Conservation (phyloP, 2,329 filamentous ascomycete genomes). For the Phialophora verrucosa region DNA sequence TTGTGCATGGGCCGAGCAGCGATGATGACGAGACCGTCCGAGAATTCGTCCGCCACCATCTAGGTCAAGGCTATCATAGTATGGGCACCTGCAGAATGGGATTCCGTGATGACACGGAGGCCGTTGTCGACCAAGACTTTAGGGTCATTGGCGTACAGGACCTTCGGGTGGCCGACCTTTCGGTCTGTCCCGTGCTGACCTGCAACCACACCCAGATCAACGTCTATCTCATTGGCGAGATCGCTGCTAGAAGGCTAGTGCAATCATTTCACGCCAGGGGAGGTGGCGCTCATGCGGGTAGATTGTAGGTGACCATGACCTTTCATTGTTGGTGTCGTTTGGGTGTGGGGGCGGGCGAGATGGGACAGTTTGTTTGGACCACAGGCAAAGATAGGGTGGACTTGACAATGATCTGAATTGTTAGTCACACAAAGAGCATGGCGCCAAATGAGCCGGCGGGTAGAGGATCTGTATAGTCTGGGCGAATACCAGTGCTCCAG, state of each 20-base stretch:
- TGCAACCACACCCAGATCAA: conserved; percentile 60
- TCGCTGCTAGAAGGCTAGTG: conserved; percentile 58
- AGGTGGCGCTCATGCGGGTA: neutral
- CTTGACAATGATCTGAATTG: neutral
- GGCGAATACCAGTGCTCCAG: conserved; percentile 2
- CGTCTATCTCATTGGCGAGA: conserved; percentile 60
- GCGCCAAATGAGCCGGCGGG: neutral
- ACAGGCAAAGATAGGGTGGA: too few species aligned
- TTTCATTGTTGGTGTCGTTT: neutral
- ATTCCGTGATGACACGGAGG: conserved; percentile 47
- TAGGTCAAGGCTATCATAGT: conserved; percentile 61
- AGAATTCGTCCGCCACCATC: conserved; percentile 52
- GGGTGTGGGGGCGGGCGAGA: too few species aligned
- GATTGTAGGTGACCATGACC: neutral
- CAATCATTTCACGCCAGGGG: neutral
- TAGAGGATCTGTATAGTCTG: conserved; percentile 14
- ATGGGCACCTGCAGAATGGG: conserved; percentile 65
- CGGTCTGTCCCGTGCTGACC: conserved; percentile 48
- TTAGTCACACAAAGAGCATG: conserved; percentile 19
- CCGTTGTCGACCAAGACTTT: conserved; percentile 55
- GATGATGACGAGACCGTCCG: conserved; percentile 13
- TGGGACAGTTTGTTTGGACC: too few species aligned
- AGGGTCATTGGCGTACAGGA: conserved; percentile 45
- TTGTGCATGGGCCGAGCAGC: conserved; percentile 12
- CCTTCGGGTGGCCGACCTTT: conserved; percentile 52